Evolutionary conservation across 345 rosid species (phyloP).

Genomic region (Leavenworthia alabamica): DNA sequence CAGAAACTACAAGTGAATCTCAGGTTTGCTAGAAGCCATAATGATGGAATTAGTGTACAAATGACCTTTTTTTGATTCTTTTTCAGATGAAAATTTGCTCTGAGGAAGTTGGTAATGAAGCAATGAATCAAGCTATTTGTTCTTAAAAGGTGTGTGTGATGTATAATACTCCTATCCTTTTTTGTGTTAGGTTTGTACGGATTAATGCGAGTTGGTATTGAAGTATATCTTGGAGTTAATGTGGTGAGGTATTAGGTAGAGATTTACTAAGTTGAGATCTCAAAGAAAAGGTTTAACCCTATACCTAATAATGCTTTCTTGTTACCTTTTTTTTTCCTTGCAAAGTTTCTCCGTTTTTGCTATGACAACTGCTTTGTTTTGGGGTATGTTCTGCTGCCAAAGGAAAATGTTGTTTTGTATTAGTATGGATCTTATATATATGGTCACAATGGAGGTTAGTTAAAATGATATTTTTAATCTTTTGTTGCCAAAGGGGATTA

Average conservation of each 20-base stretch:
- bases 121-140: slow-evolving; percentile 17
- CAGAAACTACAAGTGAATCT: slow-evolving; percentile 9
- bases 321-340: not conserved
- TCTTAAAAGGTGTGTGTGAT: slow-evolving; percentile 7
- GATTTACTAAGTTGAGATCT: not conserved
- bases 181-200: slow-evolving; percentile 25
- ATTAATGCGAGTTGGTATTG: slow-evolving; percentile 11
- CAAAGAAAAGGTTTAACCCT: slow-evolving; percentile 7
- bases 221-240: slow-evolving; percentile 9
- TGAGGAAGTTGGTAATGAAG: slow-evolving; percentile 13
- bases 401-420: not conserved
- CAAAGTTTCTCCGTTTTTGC: not conserved
- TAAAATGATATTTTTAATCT: not conserved
- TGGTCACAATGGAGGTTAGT: not conserved
- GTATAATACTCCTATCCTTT: slow-evolving; percentile 22
- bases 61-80: not conserved
- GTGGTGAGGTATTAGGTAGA: slow-evolving; percentile 5
- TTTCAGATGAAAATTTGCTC: not conserved
- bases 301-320: slow-evolving; percentile 22
- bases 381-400: not conserved
- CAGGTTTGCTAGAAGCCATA: slow-evolving; percentile 5
- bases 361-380: not conserved
- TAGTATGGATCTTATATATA: not conserved
- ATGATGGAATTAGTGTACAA: not conserved
- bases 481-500: not conserved